These are phyloP conservation scores for Strobilomyces confusus DNA, from an alignment of 768 basidiomycete species.

Conservation along the genomic window DNA sequence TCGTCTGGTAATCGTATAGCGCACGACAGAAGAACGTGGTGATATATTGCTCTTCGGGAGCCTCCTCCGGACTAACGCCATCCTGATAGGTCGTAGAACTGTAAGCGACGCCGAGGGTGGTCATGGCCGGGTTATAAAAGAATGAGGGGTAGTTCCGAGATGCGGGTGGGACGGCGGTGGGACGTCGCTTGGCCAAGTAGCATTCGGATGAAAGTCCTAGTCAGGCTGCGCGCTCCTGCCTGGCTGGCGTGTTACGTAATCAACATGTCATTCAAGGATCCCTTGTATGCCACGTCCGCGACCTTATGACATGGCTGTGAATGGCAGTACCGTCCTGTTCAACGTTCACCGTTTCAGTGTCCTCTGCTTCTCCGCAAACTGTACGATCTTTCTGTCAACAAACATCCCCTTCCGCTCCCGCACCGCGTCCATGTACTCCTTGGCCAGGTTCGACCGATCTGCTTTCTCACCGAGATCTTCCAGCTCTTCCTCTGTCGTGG, in stretches of 20 bases:
- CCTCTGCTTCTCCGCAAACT: conserved; percentile 95
- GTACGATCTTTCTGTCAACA: conserved; percentile 91
- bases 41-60: conserved; percentile 55
- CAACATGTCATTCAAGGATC: not conserved
- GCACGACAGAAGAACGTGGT: conserved; percentile 85
- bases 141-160: not conserved
- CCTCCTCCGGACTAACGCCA: conserved; percentile 25
- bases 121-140: conserved; percentile 18
- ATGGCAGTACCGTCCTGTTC: too few relatives aligned
- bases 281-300: conserved; percentile 6
- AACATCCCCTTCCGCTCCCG: conserved; percentile 94
- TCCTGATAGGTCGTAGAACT: conserved; percentile 17
- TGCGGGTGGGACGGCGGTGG: conserved; percentile 3
- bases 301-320: not conserved
- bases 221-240: conserved; percentile 6
- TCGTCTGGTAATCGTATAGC: conserved; percentile 85
- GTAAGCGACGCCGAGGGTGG: conserved; percentile 24
- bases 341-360: conserved; percentile 69
- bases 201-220: conserved; percentile 11
- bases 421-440: conserved; percentile 86
- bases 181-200: conserved; percentile 13
- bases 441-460: conserved; percentile 90
- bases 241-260: conserved; percentile 26
- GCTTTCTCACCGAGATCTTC: conserved; percentile 97
- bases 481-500: conserved; percentile 92